Percentiles rank a stretch among this genome's conserved stretches.
phyloP scores from a whole-genome alignment of 2,329 filamentous ascomycete genomes.

The Epichloe uncinata region DNA sequence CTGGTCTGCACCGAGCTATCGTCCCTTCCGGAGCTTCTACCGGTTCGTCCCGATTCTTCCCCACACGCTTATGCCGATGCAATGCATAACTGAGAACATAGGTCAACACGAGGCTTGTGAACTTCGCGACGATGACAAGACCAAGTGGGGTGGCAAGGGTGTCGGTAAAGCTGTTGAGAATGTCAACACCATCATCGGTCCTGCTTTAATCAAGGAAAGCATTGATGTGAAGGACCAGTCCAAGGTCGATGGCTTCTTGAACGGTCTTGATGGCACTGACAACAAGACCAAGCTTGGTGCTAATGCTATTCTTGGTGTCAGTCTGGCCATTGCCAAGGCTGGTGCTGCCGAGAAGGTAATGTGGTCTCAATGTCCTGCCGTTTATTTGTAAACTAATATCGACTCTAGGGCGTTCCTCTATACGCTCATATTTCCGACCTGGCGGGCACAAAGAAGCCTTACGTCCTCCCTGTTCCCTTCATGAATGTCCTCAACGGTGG shows the following conservation, averaged over 20 bases:
- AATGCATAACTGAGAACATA: slow-evolving; percentile 26
- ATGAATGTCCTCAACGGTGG: slow-evolving; percentile 84
- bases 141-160: slow-evolving; percentile 78
- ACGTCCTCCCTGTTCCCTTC: slow-evolving; percentile 81
- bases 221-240: slow-evolving; percentile 79
- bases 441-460: slow-evolving; percentile 82
- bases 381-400: neutral
- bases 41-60: slow-evolving; percentile 41
- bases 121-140: slow-evolving; percentile 81
- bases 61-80: slow-evolving; percentile 9
- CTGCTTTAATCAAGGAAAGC: slow-evolving; percentile 68
- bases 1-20: slow-evolving; percentile 91
- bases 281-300: slow-evolving; percentile 84
- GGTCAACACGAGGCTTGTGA: slow-evolving; percentile 85
- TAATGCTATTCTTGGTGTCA: slow-evolving; percentile 80
- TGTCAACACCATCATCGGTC: slow-evolving; percentile 70
- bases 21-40: slow-evolving; percentile 95
- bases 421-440: slow-evolving; percentile 83
- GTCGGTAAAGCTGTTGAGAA: slow-evolving; percentile 77
- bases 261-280: slow-evolving; percentile 67
- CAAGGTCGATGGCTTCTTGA: slow-evolving; percentile 73
- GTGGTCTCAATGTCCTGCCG: neutral
- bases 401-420: slow-evolving; percentile 55
- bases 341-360: slow-evolving; percentile 71
- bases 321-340: slow-evolving; percentile 74